phyloP scores from a whole-genome alignment of 2,329 filamentous ascomycete species.

The Hypocreales sp. region DNA sequence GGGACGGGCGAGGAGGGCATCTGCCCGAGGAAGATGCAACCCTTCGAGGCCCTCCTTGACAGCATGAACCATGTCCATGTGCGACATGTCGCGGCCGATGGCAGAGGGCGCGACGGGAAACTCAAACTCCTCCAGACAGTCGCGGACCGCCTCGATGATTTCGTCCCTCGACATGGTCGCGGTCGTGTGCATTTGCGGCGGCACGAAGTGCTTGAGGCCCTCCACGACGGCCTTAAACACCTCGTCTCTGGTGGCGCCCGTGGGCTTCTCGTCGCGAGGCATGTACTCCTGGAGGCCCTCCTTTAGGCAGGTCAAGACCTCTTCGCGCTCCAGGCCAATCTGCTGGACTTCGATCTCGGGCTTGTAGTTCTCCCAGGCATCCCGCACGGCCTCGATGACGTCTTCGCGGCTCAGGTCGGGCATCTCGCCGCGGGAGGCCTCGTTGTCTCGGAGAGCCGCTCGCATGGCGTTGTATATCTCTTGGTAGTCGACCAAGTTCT shows the following conservation, averaged over 20 bases:
- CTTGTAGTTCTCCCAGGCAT: conserved; percentile 89
- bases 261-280: conserved; percentile 32
- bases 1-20: conserved; percentile 23
- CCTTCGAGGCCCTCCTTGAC: conserved; percentile 43
- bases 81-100: conserved; percentile 34
- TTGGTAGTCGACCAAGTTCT: conserved; percentile 53
- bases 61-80: conserved; percentile 48
- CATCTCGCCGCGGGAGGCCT: conserved; percentile 23
- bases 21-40: conserved; percentile 28
- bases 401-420: conserved; percentile 55
- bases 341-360: conserved; percentile 85
- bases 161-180: conserved; percentile 64
- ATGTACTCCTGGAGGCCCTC: conserved; percentile 72
- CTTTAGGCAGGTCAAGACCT: conserved; percentile 73
- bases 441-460: conserved; percentile 51
- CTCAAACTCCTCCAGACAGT: conserved; percentile 76
- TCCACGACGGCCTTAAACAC: conserved; percentile 77
- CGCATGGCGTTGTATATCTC: conserved; percentile 79
- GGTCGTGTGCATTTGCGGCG: conserved; percentile 56
- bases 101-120: conserved; percentile 48
- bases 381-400: conserved; percentile 71
- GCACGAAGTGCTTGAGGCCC: conserved; percentile 65
- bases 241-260: conserved; percentile 63
- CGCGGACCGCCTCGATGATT: conserved; percentile 66
- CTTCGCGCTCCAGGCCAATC: conserved; percentile 77